Base-by-base conservation (phyloP, 805 yeast species). In the Blastobotrys americana region DNA sequence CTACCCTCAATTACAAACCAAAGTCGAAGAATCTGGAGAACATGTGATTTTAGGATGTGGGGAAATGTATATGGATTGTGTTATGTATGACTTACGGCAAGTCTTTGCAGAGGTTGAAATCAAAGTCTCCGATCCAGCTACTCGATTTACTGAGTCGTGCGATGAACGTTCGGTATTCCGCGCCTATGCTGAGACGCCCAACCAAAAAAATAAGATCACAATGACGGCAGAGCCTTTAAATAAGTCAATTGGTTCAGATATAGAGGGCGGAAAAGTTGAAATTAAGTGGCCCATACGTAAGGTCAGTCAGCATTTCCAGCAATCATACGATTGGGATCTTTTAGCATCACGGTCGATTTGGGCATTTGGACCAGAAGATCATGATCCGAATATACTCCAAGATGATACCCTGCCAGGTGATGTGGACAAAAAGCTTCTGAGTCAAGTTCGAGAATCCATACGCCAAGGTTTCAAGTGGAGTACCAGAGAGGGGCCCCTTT, bases 11-110 rank as follows among this genome's bases (percentile, higher is more conserved):
- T 70, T 79, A 31, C 72, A 72, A 17, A 67, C 84, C n/a, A 77
- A 73, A 50, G 86, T 83, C 1, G 96, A 87, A 59, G 95, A 85
- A 52, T 82, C 89, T 42, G 96, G 97, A 2, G 97, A 88, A 55
- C 86, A 83, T 58, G 78, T 80, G 1, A 60, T 93, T 0, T 56
- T 80, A 21, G 96, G 93, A 0, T 76, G 86, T 6, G 98, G 98
- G 4, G 97, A 93, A 57, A 55, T 90, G 15, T 86, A 85, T 57
- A 60, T 93, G 63, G 97, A 93, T 61, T 84, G 93, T 53, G 66
- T 84, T 19, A 63, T 93, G 34, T 84, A 81, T 59, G 96, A 87
- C 56, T 63, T 93, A 37, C 68, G 97, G 50, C 60, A 68, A 21
- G 66, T 76, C 25, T 83, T 77, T 54, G 73, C 82, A 0, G 76